Conservation (phyloP, 768 basidiomycete species). For the Clavulina sp. region DNA sequence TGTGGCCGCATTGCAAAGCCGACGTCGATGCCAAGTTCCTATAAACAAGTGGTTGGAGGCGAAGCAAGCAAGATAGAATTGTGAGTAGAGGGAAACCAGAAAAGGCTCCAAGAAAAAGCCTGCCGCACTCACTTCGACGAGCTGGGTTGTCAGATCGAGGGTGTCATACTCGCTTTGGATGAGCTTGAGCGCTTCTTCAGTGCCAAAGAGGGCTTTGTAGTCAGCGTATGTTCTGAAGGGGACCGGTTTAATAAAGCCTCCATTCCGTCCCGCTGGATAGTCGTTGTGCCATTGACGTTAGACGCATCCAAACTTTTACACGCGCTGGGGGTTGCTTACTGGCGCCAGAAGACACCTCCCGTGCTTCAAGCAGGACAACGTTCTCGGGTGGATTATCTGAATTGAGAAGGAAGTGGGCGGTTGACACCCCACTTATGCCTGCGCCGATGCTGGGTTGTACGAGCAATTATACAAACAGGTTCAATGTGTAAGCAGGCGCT, state of each 20-base stretch:
- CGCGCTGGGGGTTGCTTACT: background rate
- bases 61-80: background rate
- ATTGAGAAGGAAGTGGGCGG: background rate
- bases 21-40: background rate
- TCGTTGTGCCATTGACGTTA: background rate
- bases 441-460: background rate
- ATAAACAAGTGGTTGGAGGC: background rate
- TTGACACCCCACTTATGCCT: background rate
- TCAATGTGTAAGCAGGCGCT: no score
- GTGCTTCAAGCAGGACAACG: background rate
- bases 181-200: background rate
- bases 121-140: conserved; percentile 1
- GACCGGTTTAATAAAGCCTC: background rate
- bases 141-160: background rate
- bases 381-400: background rate
- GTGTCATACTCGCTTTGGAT: conserved; percentile 1
- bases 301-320: background rate
- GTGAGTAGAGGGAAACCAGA: background rate
- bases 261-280: background rate
- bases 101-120: no score
- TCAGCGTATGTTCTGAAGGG: background rate
- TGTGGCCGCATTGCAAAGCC: background rate
- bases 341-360: background rate
- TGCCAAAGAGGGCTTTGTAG: background rate
- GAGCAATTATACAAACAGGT: no score